phyloP scores from a whole-genome alignment of 208 protist species.

The Leishmania major region DNA sequence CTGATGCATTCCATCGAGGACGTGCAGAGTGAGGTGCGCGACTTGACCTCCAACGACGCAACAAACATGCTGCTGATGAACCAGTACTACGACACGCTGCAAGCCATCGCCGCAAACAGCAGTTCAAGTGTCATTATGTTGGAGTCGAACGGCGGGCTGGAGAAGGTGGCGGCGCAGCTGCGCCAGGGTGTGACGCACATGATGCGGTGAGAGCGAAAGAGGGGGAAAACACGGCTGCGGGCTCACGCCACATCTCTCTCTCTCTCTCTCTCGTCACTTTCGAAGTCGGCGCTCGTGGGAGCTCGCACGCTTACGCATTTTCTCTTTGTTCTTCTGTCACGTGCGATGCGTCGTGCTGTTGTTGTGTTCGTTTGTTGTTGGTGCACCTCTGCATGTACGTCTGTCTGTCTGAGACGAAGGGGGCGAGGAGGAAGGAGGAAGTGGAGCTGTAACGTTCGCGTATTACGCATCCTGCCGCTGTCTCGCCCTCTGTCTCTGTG shows the following conservation, averaged over 20 bases:
- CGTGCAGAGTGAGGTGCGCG: constrained; percentile 50
- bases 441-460: not conserved
- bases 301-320: not conserved
- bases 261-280: not conserved
- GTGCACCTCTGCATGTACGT: not conserved
- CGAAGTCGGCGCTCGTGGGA: not conserved
- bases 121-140: constrained; percentile 58
- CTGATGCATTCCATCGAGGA: constrained; percentile 56
- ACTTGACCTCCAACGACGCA: constrained; percentile 49
- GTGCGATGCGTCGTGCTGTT: not conserved
- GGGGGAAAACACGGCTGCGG: constrained; percentile 1
- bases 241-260: not conserved
- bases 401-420: not conserved
- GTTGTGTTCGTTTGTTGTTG: not conserved
- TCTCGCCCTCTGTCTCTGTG: not conserved
- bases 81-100: constrained; percentile 84
- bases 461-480: not conserved
- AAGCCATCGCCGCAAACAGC: constrained; percentile 47
- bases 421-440: not conserved
- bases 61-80: constrained; percentile 80
- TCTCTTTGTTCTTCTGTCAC: not conserved
- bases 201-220: constrained; percentile 26
- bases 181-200: constrained; percentile 44
- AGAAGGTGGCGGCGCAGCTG: constrained; percentile 59
- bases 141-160: constrained; percentile 54